Conservation (phyloP, 2,329 filamentous ascomycete species). For the Fusarium domesticum region DNA sequence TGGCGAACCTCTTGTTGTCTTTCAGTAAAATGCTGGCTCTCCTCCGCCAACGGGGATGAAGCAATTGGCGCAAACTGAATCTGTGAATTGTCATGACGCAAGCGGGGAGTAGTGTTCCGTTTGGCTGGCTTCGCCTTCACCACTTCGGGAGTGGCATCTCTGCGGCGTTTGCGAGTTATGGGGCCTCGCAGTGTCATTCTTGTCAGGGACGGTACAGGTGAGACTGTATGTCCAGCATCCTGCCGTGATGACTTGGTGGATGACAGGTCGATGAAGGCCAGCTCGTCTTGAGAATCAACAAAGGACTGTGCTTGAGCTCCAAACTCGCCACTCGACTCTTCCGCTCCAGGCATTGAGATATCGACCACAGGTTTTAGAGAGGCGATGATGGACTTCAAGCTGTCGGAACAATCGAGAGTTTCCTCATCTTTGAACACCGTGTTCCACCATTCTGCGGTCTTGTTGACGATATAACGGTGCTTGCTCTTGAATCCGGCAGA, state of each 20-base stretch:
- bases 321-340: slow-evolving; percentile 37
- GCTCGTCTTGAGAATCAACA: slow-evolving; percentile 49
- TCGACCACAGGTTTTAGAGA: slow-evolving; percentile 55
- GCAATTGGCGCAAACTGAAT: slow-evolving; percentile 71
- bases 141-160: slow-evolving; percentile 29
- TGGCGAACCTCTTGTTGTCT: slow-evolving; percentile 75
- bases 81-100: slow-evolving; percentile 79
- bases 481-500: slow-evolving; percentile 57
- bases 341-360: slow-evolving; percentile 44
- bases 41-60: slow-evolving; percentile 48
- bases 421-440: slow-evolving; percentile 60
- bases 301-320: slow-evolving; percentile 42
- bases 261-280: slow-evolving; percentile 33
- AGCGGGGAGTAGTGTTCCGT: slow-evolving; percentile 45
- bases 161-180: slow-evolving; percentile 29
- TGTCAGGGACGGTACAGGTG: slow-evolving; percentile 13
- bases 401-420: slow-evolving; percentile 60
- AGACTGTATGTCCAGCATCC: slow-evolving; percentile 15
- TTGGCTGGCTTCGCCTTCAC: slow-evolving; percentile 25
- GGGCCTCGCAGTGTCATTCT: slow-evolving; percentile 21
- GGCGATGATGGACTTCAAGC: slow-evolving; percentile 60
- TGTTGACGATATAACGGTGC: slow-evolving; percentile 53
- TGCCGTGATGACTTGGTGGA: slow-evolving; percentile 31
- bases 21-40: slow-evolving; percentile 75
- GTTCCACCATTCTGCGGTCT: slow-evolving; percentile 62